phyloP scores from a whole-genome alignment of 257 asterid genomes.

The Marsdenia floribunda region DNA sequence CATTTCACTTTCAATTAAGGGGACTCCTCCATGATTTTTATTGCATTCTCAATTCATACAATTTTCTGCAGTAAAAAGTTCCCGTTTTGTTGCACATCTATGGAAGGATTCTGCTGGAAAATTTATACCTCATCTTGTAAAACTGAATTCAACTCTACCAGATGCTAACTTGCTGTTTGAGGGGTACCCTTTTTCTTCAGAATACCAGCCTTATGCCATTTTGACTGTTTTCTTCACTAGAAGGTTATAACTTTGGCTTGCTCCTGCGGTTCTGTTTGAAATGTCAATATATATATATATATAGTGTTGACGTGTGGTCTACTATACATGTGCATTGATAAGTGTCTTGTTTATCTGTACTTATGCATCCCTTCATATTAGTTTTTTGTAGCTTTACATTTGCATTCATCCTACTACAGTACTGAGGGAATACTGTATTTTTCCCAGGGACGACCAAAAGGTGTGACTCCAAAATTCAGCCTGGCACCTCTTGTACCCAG shows the following conservation, averaged over 20 bases:
- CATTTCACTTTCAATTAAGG: background rate
- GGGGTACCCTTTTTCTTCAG: background rate
- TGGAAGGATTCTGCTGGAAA: background rate
- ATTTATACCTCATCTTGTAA: background rate
- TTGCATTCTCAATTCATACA: background rate
- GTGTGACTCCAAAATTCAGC: conserved; percentile 38
- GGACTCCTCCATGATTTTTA: background rate
- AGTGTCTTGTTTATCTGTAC: background rate
- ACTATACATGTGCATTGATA: background rate
- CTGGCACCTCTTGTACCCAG: conserved; percentile 48
- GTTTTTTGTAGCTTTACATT: background rate
- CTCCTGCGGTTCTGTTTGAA: background rate
- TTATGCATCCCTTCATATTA: background rate
- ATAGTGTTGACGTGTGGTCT: background rate
- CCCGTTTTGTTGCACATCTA: background rate
- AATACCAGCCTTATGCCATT: background rate
- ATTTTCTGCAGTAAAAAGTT: background rate
- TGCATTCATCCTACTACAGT: background rate
- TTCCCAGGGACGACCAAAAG: conserved; percentile 41
- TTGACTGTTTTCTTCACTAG: background rate
- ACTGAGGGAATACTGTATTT: background rate
- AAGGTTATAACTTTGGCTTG: background rate
- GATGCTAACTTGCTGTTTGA: conserved; percentile 3
- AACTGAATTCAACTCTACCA: background rate
- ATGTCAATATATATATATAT: background rate